Conservation (phyloP, 495 filamentous ascomycete species). For the Pyrenula massariospora region DNA sequence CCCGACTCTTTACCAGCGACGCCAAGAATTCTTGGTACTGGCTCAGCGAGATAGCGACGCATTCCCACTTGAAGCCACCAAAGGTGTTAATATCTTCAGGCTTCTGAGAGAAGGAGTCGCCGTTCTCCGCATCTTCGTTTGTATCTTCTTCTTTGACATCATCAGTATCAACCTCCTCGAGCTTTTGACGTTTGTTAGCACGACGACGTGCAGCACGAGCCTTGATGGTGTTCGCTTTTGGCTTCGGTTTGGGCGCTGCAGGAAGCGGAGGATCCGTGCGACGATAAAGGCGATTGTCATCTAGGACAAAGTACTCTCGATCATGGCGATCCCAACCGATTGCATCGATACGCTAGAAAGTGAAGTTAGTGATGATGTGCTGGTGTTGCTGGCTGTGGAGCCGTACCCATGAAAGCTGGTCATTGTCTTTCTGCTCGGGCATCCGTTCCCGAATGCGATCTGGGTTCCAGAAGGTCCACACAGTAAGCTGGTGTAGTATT, state of each 20-base stretch:
- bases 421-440: conserved; percentile 66
- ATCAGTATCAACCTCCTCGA: conserved; percentile 42
- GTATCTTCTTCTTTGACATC: conserved; percentile 36
- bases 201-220: conserved; percentile 48
- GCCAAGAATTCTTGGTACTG: conserved; percentile 67
- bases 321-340: conserved; percentile 80
- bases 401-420: conserved; percentile 79
- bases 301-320: conserved; percentile 77
- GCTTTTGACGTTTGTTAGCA: conserved; percentile 61
- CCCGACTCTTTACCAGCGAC: conserved; percentile 57
- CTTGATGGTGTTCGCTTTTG: conserved; percentile 69
- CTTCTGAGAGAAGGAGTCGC: conserved; percentile 20
- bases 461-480: conserved; percentile 77
- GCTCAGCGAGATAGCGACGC: conserved; percentile 64
- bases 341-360: conserved; percentile 72
- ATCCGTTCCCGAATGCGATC: conserved; percentile 80
- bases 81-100: conserved; percentile 39
- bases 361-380: conserved; percentile 1
- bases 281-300: conserved; percentile 89
- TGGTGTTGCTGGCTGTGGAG: conserved; percentile 1
- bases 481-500: conserved; percentile 80
- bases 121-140: conserved; percentile 21
- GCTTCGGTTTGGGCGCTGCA: conserved; percentile 44
- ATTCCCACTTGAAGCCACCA: conserved; percentile 78
- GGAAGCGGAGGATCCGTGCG: conserved; percentile 57